Percentiles rank a stretch among this genome's conserved stretches.
These are phyloP conservation scores for Lodderomyces beijingensis DNA, from an alignment of 1,139 yeast genomes.

Conservation along the genomic window DNA sequence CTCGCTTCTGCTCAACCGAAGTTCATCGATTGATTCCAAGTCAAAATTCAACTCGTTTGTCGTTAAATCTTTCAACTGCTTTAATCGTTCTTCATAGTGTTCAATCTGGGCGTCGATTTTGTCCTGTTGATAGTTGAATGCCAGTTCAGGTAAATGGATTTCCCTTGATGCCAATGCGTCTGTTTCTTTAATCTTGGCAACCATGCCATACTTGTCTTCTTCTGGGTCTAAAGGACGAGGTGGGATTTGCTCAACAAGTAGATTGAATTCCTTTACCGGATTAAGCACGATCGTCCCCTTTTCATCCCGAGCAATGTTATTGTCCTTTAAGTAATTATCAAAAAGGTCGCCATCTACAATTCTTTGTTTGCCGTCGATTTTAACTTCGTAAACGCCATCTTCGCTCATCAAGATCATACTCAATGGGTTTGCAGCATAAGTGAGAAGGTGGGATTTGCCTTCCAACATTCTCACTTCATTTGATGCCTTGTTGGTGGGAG, in stretches of 20 bases:
- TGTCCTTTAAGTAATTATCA: conserved; percentile 18
- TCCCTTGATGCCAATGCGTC: conserved; percentile 14
- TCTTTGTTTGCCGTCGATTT: conserved; percentile 15
- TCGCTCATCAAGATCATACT: conserved; percentile 20
- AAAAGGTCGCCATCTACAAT: conserved; percentile 24
- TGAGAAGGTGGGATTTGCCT: conserved; percentile 43
- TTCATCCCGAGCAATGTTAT: conserved; percentile 12
- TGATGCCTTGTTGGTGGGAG: conserved; percentile 27
- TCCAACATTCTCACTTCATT: conserved; percentile 28
- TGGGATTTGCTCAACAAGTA: conserved; percentile 10
- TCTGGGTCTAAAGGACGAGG: conserved; percentile 15
- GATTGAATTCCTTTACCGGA: conserved; percentile 17
- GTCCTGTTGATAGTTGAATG: conserved; percentile 21
- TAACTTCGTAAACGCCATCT: conserved; percentile 26
- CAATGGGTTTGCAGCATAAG: conserved; percentile 34
- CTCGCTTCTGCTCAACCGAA: conserved; percentile 17
- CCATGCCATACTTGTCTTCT: conserved; percentile 16
- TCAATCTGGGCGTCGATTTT: conserved; percentile 22
- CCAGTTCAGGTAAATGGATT: conserved; percentile 15
- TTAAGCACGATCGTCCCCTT: conserved; percentile 14
- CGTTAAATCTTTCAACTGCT: conserved; percentile 17
- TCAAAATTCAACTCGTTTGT: conserved; percentile 24
- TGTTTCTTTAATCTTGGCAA: conserved; percentile 10
- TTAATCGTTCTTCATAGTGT: conserved; percentile 21
- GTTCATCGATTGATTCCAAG: conserved; percentile 12